A percentile compares a stretch with the other conserved stretches of the same genome.
phyloP scores from a whole-genome alignment of 2,329 filamentous ascomycete genomes.

The Pseudopyricularia javanii region DNA sequence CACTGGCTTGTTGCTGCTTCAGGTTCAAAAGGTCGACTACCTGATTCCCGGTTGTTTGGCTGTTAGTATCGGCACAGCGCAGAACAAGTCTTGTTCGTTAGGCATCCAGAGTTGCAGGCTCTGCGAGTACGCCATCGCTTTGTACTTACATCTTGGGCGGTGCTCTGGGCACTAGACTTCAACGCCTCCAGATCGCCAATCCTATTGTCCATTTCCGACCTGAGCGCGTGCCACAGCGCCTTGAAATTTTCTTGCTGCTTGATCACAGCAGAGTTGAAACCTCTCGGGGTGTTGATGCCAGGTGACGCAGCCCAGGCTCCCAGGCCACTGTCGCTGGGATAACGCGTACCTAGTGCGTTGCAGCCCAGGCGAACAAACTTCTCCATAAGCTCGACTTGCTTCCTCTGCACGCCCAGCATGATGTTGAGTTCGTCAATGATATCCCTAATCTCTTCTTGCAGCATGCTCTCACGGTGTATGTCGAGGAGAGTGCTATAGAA shows the following conservation, averaged over 20 bases:
- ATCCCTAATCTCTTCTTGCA: slow-evolving; percentile 31
- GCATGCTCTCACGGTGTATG: slow-evolving; percentile 27
- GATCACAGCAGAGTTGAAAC: too few relatives aligned
- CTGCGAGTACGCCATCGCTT: too few relatives aligned
- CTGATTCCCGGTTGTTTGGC: too few relatives aligned
- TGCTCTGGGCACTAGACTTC: slow-evolving; percentile 16
- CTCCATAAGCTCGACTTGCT: slow-evolving; percentile 20
- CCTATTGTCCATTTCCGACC: slow-evolving; percentile 13
- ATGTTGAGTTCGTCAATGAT: slow-evolving; percentile 35
- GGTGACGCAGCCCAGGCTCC: too few relatives aligned
- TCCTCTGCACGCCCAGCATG: slow-evolving; percentile 24
- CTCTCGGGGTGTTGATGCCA: too few relatives aligned
- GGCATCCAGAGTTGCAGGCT: too few relatives aligned
- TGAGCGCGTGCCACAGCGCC: slow-evolving; percentile 11
- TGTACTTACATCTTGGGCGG: slow-evolving; percentile 20
- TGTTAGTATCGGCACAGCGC: too few relatives aligned
- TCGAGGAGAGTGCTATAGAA: slow-evolving; percentile 19
- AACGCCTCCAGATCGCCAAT: slow-evolving; percentile 21
- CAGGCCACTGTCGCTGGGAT: too few relatives aligned
- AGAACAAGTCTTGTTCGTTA: too few relatives aligned
- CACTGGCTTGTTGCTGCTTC: slow-evolving; percentile 32
- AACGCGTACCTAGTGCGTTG: too few relatives aligned
- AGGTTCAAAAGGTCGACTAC: slow-evolving; percentile 25
- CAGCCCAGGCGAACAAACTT: slow-evolving; percentile 9
- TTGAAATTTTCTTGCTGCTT: too few relatives aligned